phyloP scores from a whole-genome alignment of 2,329 filamentous ascomycete species.

The Verticillium alfalfae region DNA sequence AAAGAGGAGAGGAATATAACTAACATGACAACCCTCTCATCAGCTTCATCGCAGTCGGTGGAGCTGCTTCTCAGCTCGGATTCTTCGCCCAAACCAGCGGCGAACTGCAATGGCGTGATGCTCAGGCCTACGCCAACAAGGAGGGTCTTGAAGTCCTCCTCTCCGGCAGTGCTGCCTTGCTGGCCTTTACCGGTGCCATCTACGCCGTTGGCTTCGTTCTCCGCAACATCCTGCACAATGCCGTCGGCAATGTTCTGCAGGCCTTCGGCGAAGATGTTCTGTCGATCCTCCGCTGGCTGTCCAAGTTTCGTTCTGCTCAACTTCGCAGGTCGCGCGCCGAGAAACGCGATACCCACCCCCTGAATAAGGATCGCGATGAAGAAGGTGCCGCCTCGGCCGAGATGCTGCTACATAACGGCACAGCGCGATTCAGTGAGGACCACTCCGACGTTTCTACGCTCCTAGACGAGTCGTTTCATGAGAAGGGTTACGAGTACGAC shows the following conservation, averaged over 20 bases:
- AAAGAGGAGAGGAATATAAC: background rate
- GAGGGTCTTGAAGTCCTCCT: constrained; percentile 24
- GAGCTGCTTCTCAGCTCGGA: constrained; percentile 22
- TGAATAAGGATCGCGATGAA: background rate
- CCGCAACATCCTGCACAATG: constrained; percentile 16
- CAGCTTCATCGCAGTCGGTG: constrained; percentile 19
- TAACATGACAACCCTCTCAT: background rate
- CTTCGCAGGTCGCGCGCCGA: background rate
- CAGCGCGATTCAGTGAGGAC: background rate
- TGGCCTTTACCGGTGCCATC: constrained; percentile 14
- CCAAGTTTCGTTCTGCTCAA: background rate
- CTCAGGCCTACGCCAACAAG: constrained; percentile 18
- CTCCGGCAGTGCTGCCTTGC: constrained; percentile 19
- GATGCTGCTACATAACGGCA: background rate
- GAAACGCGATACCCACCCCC: background rate
- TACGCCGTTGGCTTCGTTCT: constrained; percentile 16
- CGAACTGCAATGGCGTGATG: constrained; percentile 25
- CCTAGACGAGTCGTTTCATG: background rate
- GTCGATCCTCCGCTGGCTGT: background rate
- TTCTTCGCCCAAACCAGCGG: constrained; percentile 24
- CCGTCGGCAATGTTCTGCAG: constrained; percentile 15
- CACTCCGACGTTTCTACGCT: constrained; percentile 5
- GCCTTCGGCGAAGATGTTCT: constrained; percentile 9
- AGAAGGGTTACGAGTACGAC: background rate
- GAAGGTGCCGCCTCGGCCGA: background rate